These are phyloP conservation scores for Pyronema domesticum DNA, from an alignment of 495 filamentous ascomycete genomes.

Conservation along the genomic window DNA sequence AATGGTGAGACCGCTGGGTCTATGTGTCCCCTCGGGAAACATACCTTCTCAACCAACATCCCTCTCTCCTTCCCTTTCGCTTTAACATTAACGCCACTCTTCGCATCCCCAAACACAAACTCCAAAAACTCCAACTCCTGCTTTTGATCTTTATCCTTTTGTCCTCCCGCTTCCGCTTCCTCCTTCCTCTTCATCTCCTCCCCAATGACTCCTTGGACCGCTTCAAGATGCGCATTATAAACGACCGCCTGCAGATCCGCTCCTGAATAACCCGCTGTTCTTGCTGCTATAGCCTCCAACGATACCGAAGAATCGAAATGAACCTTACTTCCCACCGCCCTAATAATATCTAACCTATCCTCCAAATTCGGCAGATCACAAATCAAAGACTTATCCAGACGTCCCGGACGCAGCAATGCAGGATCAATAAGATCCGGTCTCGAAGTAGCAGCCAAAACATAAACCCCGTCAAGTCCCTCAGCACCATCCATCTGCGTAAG, in stretches of 20 bases:
- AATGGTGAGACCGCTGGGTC: neutral
- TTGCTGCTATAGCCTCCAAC: slow-evolving; percentile 48
- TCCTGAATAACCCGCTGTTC: slow-evolving; percentile 83
- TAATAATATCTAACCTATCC: slow-evolving; percentile 75
- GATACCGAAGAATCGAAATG: slow-evolving; percentile 36
- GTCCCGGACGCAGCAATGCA: slow-evolving; percentile 70
- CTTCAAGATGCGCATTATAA: slow-evolving; percentile 92
- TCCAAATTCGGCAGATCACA: slow-evolving; percentile 67
- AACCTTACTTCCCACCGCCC: slow-evolving; percentile 57
- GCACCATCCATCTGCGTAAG: slow-evolving; percentile 98
- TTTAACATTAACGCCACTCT: slow-evolving; percentile 17
- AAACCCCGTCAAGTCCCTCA: slow-evolving; percentile 83
- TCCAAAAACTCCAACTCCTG: slow-evolving; percentile 23
- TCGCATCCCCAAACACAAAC: slow-evolving; percentile 22
- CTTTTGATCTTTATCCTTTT: slow-evolving; percentile 25
- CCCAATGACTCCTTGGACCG: slow-evolving; percentile 78
- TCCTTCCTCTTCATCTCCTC: slow-evolving; percentile 34
- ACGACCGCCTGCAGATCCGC: slow-evolving; percentile 89
- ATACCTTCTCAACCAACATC: slow-evolving; percentile 19
- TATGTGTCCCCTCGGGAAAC: too few species aligned
- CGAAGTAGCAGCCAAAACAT: slow-evolving; percentile 83
- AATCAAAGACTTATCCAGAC: slow-evolving; percentile 75
- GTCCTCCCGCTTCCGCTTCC: slow-evolving; percentile 8
- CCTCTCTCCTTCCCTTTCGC: slow-evolving; percentile 12
- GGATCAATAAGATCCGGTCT: slow-evolving; percentile 90